Percentiles rank a stretch among this genome's conserved stretches.
These are phyloP conservation scores for Penicillium oxalicum DNA, from an alignment of 2,329 filamentous ascomycete species.

Conservation along the genomic window DNA sequence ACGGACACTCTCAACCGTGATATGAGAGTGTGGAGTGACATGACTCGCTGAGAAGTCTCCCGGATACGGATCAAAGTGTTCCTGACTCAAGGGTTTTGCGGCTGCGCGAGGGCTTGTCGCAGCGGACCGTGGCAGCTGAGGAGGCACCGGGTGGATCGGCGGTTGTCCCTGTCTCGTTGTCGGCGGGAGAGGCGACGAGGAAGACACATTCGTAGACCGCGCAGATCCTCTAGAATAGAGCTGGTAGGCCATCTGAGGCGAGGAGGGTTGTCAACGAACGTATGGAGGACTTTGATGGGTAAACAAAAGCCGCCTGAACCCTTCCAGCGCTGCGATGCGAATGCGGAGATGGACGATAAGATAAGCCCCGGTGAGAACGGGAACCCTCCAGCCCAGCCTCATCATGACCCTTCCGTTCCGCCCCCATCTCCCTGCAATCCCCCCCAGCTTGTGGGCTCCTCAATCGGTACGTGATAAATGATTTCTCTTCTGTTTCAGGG, in stretches of 20 bases:
- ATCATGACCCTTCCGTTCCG: constrained; percentile 6
- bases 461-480: constrained; percentile 12
- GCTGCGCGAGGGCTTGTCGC: constrained; percentile 20
- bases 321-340: constrained; percentile 2
- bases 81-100: constrained; percentile 16
- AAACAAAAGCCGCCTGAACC: no score
- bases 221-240: constrained; percentile 33
- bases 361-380: constrained; percentile 19
- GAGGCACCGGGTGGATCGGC: constrained; percentile 28
- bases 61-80: constrained; percentile 28
- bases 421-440: constrained; percentile 9
- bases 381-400: constrained; percentile 20
- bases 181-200: constrained; percentile 13
- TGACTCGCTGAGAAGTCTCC: constrained; percentile 23
- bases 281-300: no score
- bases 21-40: constrained; percentile 42
- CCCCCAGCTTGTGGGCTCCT: constrained; percentile 9
- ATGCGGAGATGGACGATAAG: constrained; percentile 34
- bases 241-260: constrained; percentile 31
- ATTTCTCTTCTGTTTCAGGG: background rate
- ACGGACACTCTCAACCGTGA: constrained; percentile 50
- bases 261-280: background rate
- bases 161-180: constrained; percentile 16
- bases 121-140: constrained; percentile 23
- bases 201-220: constrained; percentile 19